Conservation (phyloP, 306 rosid species). For the Vachellia collinsii region DNA sequence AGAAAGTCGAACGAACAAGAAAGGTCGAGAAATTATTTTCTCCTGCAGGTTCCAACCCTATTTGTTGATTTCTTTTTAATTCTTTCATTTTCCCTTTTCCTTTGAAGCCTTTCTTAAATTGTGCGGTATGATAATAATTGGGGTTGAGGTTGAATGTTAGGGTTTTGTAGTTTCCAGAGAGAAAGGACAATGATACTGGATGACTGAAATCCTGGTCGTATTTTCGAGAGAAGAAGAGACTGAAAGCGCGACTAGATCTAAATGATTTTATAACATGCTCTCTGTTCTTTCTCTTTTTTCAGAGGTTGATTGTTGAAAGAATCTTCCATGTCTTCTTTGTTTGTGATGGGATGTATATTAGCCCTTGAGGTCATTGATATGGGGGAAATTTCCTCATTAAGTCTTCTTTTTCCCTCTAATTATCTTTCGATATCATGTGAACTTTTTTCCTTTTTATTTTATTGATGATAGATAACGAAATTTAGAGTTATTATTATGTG, state of each 20-base stretch:
- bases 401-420: not conserved
- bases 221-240: not conserved
- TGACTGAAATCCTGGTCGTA: not conserved
- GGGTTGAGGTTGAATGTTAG: not conserved
- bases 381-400: not conserved
- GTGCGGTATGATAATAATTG: not conserved
- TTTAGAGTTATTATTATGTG: not conserved
- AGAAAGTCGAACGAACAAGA: slow-evolving; percentile 2
- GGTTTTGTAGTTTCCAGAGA: not conserved
- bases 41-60: not conserved
- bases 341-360: not conserved
- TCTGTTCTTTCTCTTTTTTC: not conserved
- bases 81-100: not conserved
- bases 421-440: not conserved
- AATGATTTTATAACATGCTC: not conserved
- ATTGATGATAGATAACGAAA: not conserved
- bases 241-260: not conserved
- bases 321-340: not conserved
- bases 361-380: not conserved
- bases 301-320: not conserved
- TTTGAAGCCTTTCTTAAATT: not conserved
- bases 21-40: not conserved
- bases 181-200: not conserved
- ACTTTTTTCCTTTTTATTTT: not conserved
- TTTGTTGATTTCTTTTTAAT: not conserved